Conservation (phyloP, 164 flowering plant genomes). For the Cinnamomum chago region DNA sequence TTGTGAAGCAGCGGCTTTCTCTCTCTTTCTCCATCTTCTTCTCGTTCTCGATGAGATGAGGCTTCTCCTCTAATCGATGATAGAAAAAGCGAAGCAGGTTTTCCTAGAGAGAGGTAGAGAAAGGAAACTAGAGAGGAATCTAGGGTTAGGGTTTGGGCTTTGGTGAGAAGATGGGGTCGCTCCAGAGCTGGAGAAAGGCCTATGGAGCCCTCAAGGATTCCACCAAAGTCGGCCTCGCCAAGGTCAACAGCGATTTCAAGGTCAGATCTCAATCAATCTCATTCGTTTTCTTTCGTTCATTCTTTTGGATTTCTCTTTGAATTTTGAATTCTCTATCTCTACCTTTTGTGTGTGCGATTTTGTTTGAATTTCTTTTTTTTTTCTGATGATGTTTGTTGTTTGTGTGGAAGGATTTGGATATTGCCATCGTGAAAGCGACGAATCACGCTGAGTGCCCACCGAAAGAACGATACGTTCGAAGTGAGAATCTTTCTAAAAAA, state of each 20-base stretch:
- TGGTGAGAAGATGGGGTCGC: slow-evolving; percentile 44
- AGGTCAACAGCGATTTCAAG: slow-evolving; percentile 79
- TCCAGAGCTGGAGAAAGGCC: slow-evolving; percentile 61
- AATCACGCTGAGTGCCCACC: slow-evolving; percentile 86
- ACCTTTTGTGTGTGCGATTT: background rate
- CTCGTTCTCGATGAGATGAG: background rate
- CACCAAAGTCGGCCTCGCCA: slow-evolving; percentile 75
- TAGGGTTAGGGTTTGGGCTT: background rate
- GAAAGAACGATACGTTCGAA: slow-evolving; percentile 73
- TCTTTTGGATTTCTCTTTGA: background rate
- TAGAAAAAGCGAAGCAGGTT: too few species aligned
- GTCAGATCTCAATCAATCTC: slow-evolving; percentile 12
- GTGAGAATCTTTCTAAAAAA: slow-evolving; percentile 30
- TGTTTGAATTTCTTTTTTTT: background rate
- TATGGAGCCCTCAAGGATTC: slow-evolving; percentile 79
- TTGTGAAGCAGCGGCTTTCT: background rate
- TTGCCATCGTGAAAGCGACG: slow-evolving; percentile 83
- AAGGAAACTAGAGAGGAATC: background rate
- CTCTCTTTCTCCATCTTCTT: background rate
- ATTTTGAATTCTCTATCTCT: background rate
- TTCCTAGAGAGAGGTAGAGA: background rate
- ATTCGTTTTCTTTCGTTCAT: background rate
- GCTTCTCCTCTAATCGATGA: background rate
- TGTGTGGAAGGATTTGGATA: slow-evolving; percentile 61
- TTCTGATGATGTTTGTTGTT: background rate